Evolutionary conservation across 2,329 filamentous ascomycete genomes (phyloP).

Genomic region (Rhinocladiella mackenziei): DNA sequence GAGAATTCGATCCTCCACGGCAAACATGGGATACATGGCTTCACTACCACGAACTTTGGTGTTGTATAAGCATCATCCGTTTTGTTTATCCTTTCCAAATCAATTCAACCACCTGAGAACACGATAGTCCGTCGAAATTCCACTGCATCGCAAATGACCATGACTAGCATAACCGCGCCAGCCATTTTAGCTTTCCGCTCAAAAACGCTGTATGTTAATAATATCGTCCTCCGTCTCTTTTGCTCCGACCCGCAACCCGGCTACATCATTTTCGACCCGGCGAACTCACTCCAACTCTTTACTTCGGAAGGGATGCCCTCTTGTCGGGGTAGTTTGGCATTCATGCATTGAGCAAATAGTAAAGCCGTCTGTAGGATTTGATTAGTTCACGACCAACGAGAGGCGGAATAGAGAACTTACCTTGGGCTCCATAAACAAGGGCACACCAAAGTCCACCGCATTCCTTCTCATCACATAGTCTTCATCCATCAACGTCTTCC

Average conservation of each 20-base stretch:
- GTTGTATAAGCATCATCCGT: no score
- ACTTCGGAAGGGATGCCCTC: conserved; percentile 91
- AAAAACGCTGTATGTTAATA: background rate
- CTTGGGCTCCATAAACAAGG: conserved; percentile 59
- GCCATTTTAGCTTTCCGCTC: no score
- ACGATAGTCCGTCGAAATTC: no score
- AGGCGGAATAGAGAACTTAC: conserved; percentile 10
- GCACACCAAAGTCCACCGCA: conserved; percentile 95
- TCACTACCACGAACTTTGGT: no score
- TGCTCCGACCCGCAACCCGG: background rate
- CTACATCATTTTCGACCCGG: conserved; percentile 60
- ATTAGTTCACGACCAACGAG: conserved; percentile 33
- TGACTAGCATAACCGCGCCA: no score
- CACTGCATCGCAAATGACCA: no score
- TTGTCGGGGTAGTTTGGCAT: conserved; percentile 81
- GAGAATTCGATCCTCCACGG: no score
- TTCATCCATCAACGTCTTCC: conserved; percentile 79
- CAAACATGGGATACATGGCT: no score
- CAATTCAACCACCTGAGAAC: no score
- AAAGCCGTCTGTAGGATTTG: conserved; percentile 68
- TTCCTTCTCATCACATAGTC: conserved; percentile 99
- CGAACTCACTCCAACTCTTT: conserved; percentile 90
- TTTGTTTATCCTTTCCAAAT: no score
- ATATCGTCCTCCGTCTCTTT: background rate
- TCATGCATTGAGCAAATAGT: conserved; percentile 96